These are phyloP conservation scores for Penicillium verhagenii DNA, from an alignment of 495 filamentous ascomycete genomes.

Conservation along the genomic window DNA sequence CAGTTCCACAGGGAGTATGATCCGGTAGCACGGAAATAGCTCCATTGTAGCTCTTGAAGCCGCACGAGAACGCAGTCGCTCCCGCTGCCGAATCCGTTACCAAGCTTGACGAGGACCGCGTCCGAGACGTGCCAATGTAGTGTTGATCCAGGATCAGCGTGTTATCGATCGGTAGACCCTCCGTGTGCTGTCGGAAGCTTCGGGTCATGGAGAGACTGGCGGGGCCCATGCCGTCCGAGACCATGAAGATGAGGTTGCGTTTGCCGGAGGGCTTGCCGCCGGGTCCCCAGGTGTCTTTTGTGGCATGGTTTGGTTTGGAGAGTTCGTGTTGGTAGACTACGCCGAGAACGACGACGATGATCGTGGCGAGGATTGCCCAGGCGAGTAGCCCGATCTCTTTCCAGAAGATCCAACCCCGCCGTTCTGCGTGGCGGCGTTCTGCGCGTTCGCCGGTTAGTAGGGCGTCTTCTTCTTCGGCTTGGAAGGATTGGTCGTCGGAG, in stretches of 20 bases:
- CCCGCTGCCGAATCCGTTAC: conserved; percentile 95
- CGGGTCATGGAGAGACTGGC: conserved; percentile 83
- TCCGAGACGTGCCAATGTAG: conserved; percentile 84
- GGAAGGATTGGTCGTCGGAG: conserved; percentile 42
- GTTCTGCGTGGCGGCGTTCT: conserved; percentile 23
- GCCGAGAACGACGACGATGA: conserved; percentile 69
- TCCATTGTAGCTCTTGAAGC: conserved; percentile 89
- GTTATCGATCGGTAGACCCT: conserved; percentile 65
- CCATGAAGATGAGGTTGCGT: conserved; percentile 96
- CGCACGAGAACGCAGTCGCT: conserved; percentile 93
- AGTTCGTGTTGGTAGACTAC: conserved; percentile 69
- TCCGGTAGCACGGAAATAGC: conserved; percentile 89
- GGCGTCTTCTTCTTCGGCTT: conserved; percentile 62
- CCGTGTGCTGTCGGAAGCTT: conserved; percentile 70
- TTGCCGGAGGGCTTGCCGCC: conserved; percentile 65
- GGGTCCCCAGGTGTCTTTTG: conserved; percentile 34
- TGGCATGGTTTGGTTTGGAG: conserved; percentile 21
- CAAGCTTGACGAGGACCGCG: conserved; percentile 73
- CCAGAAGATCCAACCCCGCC: conserved; percentile 55
- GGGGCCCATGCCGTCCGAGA: conserved; percentile 97
- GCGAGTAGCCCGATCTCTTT: conserved; percentile 70
- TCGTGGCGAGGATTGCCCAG: conserved; percentile 89
- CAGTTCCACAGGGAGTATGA: conserved; percentile 83
- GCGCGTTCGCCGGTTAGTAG: conserved; percentile 59
- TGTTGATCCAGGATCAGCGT: conserved; percentile 78